Evolutionary conservation across 768 basidiomycete genomes (phyloP), one percentile per base, ranked within the genome.

Genomic region (Boletus edulis): DNA sequence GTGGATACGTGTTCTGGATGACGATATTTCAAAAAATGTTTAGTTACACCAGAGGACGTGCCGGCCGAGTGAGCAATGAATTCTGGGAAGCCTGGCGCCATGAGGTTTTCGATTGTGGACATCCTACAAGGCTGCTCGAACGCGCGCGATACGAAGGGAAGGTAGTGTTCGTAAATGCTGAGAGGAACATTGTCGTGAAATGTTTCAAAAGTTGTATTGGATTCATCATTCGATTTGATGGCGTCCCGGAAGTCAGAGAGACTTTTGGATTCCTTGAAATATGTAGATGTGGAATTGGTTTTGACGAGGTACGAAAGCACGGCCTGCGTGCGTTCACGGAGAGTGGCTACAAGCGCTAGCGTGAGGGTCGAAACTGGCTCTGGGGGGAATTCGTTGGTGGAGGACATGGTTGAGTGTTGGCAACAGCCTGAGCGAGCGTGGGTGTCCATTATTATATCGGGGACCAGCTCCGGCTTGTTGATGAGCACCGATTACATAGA

Each of bases 291-390:
- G 8, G 62, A 57, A 35, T 67, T 67, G 10, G 59, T 57, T 20
- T 60, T 47, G 45, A 60, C 58, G 48, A 67, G 60, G 29, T 67
- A 60, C 14, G 60, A 60, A 34, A 67, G 65, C 52, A 64, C 56
- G 35, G 55, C 48, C 39, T 57, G 60, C 35, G 65, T 62, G 48
- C 55, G 62, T 34, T 67, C 44, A 10, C 51, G 55, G 29, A 66
- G 67, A 45, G 44, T 53, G 18, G 51, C 46, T 17, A 54, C 43
- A 14, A 65, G 58, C n/a, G 50, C 47, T 3, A 54, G 50, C 0
- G 65, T 51, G 38, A 62, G 60, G 18, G 32, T 18, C 24, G 45
- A 32, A 41, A 64, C 56, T 20, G 60, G 65, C n/a, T 20, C 34
- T 20, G 59, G 56, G 31, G 64, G 60, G 17, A 48, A 47, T 35